Percentiles rank a stretch among this genome's conserved stretches.
Conservation (phyloP, 441 rosid genomes). For the Aleurites moluccanus region DNA sequence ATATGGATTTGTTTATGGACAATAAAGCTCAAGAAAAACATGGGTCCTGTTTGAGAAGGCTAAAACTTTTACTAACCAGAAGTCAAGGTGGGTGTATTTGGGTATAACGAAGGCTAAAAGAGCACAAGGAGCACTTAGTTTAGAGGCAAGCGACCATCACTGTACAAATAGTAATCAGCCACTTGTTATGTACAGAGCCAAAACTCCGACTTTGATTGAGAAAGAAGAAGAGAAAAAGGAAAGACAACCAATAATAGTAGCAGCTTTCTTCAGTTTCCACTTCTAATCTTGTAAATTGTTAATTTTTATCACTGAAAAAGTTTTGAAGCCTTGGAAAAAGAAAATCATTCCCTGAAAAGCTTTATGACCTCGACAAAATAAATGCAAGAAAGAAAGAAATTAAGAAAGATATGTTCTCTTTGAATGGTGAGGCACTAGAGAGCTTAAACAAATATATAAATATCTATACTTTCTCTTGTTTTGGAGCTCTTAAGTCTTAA, state of each 20-base stretch:
- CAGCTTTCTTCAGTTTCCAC: constrained; percentile 5
- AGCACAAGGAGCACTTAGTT: background rate
- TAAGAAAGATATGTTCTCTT: background rate
- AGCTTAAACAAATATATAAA: background rate
- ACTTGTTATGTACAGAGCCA: constrained; percentile 20
- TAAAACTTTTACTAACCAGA: background rate
- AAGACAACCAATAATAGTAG: background rate
- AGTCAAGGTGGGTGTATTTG: constrained; percentile 12
- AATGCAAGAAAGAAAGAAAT: background rate
- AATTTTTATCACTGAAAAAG: background rate
- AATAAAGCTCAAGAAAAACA: constrained; percentile 7
- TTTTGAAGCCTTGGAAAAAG: background rate
- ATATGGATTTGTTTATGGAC: constrained; percentile 12
- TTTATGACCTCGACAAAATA: background rate
- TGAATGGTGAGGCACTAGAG: background rate
- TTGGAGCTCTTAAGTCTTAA: background rate
- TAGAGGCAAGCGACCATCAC: background rate
- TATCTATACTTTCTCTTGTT: background rate
- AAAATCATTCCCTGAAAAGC: background rate
- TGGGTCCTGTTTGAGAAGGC: background rate
- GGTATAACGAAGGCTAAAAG: constrained; percentile 13
- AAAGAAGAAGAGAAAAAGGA: background rate
- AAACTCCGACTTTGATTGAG: constrained; percentile 23
- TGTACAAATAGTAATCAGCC: constrained; percentile 6
- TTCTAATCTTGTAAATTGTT: constrained; percentile 16